Base-by-base conservation (phyloP, 2,329 filamentous ascomycete species). In the Hypoxylon sp. region DNA sequence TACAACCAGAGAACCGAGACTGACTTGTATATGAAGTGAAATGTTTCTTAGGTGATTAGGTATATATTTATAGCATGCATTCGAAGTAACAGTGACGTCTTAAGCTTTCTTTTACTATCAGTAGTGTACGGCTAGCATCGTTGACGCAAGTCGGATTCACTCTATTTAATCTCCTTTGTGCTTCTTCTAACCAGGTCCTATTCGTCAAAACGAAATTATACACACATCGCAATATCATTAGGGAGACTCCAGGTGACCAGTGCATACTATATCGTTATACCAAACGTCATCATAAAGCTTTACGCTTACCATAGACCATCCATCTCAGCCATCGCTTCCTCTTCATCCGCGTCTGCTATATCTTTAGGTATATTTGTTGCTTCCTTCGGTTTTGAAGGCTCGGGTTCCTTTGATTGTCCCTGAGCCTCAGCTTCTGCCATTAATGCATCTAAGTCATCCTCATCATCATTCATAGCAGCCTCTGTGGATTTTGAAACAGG, bases 271-370 rank as follows among this genome's bases (percentile, higher is more conserved):
- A 31, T 39, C 47, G 44, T 67, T 22, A 55, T 52, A 42, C 53
- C 24, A 62, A 51, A 37, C 44, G 4, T 57, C 44, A 63, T 71
- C 42, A 6, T 51, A 50, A 57, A 50, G 19, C n/a, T 42, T 35
- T 31, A 10, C 33, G 26, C 39, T 80, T 68, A 86, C 85, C 84
- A 88, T 24, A 87, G 68, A 0, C 83, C 86, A 44, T 86, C 86
- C 85, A 89, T 87, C 70, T 88, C 88, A 39, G 86, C 88, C 88
- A 94, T 90, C 0, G 86, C 90, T 66, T 89, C 90, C 78, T 91
- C 88, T 13, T 91, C 90, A 59, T 90, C 89, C 1, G 84, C 86
- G 76, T 84, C 77, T 3, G 78, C 72, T 26, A 14, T 54, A 5
- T 64, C 42, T 42, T 76, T 74, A 10, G 65, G 14, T 19, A n/a